Conservation (phyloP, 768 basidiomycete genomes). For the Kwoniella sp. region DNA sequence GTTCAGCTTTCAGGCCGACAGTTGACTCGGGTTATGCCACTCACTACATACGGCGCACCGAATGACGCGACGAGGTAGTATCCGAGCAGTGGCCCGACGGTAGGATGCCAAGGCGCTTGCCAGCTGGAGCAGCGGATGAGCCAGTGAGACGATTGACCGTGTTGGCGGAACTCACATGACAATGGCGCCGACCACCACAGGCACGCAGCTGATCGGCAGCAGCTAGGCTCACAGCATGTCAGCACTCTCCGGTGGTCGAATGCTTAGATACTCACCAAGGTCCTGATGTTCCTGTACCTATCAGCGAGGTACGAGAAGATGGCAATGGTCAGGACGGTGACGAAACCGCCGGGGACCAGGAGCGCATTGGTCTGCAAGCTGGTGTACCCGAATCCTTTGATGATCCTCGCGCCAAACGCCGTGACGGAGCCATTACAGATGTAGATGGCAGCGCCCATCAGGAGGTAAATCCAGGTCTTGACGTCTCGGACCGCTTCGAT, state of each 20-base stretch:
- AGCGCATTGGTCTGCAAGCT: slow-evolving; percentile 41
- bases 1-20: not conserved
- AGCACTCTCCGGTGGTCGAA: not conserved
- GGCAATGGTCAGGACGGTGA: slow-evolving; percentile 49
- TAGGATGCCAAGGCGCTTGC: slow-evolving; percentile 45
- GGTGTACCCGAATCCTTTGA: slow-evolving; percentile 49
- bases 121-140: slow-evolving; percentile 29
- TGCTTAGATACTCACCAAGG: slow-evolving; percentile 32
- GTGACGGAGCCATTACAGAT: slow-evolving; percentile 45
- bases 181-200: slow-evolving; percentile 48
- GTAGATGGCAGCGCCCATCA: slow-evolving; percentile 49
- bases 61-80: slow-evolving; percentile 43
- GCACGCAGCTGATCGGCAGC: slow-evolving; percentile 47
- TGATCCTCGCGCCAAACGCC: slow-evolving; percentile 51
- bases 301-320: slow-evolving; percentile 45
- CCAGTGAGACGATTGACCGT: not conserved
- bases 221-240: slow-evolving; percentile 13
- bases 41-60: slow-evolving; percentile 17
- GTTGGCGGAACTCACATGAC: slow-evolving; percentile 17
- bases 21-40: too few relatives aligned
- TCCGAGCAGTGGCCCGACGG: slow-evolving; percentile 47
- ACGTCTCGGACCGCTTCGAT: slow-evolving; percentile 45
- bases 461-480: slow-evolving; percentile 49
- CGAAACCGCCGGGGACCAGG: slow-evolving; percentile 49
- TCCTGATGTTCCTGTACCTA: slow-evolving; percentile 38